Percentiles rank a stretch among this genome's conserved stretches.
Conservation (phyloP, 306 rosid species). For the Clitoria ternatea region DNA sequence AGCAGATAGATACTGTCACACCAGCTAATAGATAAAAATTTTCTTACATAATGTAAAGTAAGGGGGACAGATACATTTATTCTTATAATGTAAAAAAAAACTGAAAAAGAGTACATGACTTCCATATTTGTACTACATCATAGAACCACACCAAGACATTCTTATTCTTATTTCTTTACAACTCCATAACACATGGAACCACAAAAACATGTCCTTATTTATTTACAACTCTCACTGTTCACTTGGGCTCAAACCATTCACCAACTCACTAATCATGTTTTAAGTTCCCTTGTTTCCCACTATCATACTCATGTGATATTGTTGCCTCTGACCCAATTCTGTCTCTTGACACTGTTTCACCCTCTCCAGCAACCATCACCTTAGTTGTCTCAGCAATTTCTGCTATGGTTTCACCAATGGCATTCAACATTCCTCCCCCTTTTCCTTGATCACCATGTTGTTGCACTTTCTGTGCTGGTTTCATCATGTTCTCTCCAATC, state of each 20-base stretch:
- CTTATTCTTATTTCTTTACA: conserved; percentile 22
- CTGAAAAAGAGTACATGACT: too few species aligned
- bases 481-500: conserved; percentile 26
- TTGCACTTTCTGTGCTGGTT: conserved; percentile 26
- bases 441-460: neutral
- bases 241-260: too few species aligned
- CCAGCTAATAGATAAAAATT: too few species aligned
- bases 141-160: neutral
- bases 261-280: neutral
- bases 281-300: neutral
- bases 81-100: neutral
- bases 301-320: neutral
- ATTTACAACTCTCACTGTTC: neutral
- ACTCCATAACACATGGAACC: neutral
- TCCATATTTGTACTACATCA: neutral
- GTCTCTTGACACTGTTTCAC: too few species aligned
- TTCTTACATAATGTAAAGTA: too few species aligned
- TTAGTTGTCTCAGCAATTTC: conserved; percentile 62
- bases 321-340: too few species aligned
- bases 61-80: neutral
- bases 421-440: conserved; percentile 35
- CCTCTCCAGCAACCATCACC: conserved; percentile 45
- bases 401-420: conserved; percentile 56
- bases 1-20: too few species aligned
- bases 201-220: neutral